Evolutionary conservation across 345 rosid genomes (phyloP).

Genomic region (Aethionema arabicum): DNA sequence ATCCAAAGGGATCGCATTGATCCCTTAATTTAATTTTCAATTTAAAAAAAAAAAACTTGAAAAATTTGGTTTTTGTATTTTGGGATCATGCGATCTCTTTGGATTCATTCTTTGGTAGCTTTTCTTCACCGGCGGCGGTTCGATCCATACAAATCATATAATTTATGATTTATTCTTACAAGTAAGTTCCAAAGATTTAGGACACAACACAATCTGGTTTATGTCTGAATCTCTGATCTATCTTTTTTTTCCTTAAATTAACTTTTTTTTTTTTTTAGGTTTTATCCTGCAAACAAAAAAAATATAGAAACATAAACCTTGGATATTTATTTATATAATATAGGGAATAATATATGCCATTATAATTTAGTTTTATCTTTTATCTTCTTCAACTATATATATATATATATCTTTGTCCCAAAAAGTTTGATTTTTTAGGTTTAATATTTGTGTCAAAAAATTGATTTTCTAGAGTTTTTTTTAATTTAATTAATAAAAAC

Average conservation of each 20-base stretch:
- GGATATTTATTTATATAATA: background rate
- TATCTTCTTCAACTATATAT: too few relatives aligned
- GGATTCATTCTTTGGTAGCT: conserved; percentile 84
- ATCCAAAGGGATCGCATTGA: conserved; percentile 99
- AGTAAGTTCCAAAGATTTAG: conserved; percentile 32
- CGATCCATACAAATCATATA: conserved; percentile 19
- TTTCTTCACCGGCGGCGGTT: conserved; percentile 19
- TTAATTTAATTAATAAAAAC: too few relatives aligned
- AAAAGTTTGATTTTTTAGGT: too few relatives aligned
- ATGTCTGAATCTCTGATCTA: background rate
- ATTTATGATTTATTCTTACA: conserved; percentile 4
- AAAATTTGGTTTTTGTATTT: conserved; percentile 22
- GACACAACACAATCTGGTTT: background rate
- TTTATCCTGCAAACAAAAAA: background rate
- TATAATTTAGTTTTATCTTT: too few relatives aligned
- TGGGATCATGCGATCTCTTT: conserved; percentile 92
- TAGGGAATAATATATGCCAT: too few relatives aligned
- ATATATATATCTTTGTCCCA: too few relatives aligned
- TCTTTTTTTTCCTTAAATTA: background rate
- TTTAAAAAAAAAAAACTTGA: background rate
- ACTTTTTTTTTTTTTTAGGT: background rate
- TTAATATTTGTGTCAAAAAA: too few relatives aligned
- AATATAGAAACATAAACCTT: background rate
- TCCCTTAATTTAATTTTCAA: conserved; percentile 44
- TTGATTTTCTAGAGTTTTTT: too few relatives aligned